A percentile compares a stretch with the other conserved stretches of the same genome.
Conservation (phyloP, 805 yeast species). For the Monosporozyma aquatica region DNA sequence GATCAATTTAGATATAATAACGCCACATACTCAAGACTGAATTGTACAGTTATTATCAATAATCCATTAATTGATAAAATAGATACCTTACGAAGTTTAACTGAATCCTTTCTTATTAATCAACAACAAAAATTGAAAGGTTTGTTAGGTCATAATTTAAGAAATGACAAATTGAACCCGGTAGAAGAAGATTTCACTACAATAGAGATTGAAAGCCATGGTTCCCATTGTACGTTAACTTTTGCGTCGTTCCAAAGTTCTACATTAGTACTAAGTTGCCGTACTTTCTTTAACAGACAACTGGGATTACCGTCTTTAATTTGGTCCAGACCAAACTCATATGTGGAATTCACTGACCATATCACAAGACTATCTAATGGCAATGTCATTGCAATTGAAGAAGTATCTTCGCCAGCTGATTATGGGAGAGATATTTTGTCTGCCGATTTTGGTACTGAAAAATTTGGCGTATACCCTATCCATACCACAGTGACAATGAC, state of each 20-base stretch:
- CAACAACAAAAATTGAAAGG: background rate
- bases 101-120: background rate
- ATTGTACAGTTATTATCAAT: slow-evolving; percentile 5
- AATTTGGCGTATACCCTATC: background rate
- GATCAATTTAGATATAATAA: slow-evolving; percentile 7
- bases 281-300: slow-evolving; percentile 16
- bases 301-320: slow-evolving; percentile 4
- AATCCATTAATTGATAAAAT: background rate
- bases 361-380: slow-evolving; percentile 15
- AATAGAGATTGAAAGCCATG: background rate
- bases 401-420: background rate
- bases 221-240: slow-evolving; percentile 9
- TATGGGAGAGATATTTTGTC: background rate
- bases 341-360: slow-evolving; percentile 16
- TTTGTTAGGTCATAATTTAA: background rate
- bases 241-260: slow-evolving; percentile 14
- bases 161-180: background rate
- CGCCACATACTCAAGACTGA: slow-evolving; percentile 7
- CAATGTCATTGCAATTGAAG: slow-evolving; percentile 13
- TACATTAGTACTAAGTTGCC: slow-evolving; percentile 18
- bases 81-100: slow-evolving; percentile 2
- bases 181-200: background rate
- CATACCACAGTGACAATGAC: background rate
- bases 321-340: slow-evolving; percentile 25
- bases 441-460: background rate